A percentile compares a stretch with the other conserved stretches of the same genome.
Evolutionary conservation across 73 alveolate species (phyloP).

Genomic region (Paramecium primaurelia): DNA sequence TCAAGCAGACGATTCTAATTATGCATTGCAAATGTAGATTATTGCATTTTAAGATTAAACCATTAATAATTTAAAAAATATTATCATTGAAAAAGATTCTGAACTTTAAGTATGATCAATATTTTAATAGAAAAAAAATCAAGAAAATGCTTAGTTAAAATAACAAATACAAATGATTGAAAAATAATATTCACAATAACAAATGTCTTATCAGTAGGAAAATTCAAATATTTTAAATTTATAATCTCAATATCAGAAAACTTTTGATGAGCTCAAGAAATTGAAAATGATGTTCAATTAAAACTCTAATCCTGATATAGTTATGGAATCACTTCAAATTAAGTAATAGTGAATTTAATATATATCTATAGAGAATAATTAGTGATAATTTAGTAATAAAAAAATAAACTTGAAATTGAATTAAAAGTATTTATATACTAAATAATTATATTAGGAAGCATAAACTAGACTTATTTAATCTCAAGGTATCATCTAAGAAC

Average conservation of each 20-base stretch:
- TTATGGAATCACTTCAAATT: not conserved
- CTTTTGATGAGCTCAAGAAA: not conserved
- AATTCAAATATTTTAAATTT: not conserved
- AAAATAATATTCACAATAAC: not conserved
- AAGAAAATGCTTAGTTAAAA: not conserved
- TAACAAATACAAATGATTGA: not conserved
- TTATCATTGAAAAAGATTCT: not conserved
- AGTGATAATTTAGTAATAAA: not conserved
- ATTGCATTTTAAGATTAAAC: conserved; percentile 22
- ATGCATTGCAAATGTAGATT: conserved; percentile 35
- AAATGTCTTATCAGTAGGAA: not conserved
- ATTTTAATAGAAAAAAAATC: not conserved
- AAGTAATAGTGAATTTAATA: not conserved
- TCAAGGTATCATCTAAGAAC: not conserved
- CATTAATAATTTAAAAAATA: not conserved
- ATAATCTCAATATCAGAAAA: not conserved
- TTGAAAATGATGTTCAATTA: not conserved
- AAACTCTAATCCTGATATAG: conserved; percentile 20
- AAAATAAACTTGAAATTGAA: conserved; percentile 8
- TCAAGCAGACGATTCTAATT: not conserved
- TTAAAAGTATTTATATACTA: not conserved
- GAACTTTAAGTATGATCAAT: not conserved
- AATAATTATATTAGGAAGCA: not conserved
- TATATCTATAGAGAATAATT: not conserved
- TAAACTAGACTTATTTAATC: not conserved